Conservation (phyloP, 768 basidiomycete species). For the Mycena olivaceomarginata region DNA sequence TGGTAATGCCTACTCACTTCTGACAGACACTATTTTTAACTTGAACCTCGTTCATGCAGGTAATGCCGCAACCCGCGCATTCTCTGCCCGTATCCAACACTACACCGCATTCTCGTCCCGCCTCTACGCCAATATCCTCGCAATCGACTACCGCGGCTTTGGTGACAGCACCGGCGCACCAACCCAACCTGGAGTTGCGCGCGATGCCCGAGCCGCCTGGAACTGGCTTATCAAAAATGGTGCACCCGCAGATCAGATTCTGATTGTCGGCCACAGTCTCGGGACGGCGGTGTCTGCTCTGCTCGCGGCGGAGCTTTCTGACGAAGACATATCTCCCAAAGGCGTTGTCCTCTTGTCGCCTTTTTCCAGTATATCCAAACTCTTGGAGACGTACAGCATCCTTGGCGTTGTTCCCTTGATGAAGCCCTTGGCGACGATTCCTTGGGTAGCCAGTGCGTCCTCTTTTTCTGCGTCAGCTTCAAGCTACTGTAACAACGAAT, state of each 20-base stretch:
- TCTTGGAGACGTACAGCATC: conserved; percentile 82
- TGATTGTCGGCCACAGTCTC: conserved; percentile 84
- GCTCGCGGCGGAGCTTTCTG: conserved; percentile 67
- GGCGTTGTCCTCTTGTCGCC: conserved; percentile 76
- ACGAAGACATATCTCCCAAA: conserved; percentile 61
- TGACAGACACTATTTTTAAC: too few relatives aligned
- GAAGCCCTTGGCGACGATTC: conserved; percentile 80
- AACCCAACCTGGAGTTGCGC: conserved; percentile 81
- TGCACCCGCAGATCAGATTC: conserved; percentile 68
- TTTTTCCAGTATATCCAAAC: conserved; percentile 73
- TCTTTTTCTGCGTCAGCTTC: not conserved
- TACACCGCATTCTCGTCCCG: conserved; percentile 82
- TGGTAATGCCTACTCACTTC: too few relatives aligned
- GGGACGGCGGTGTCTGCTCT: conserved; percentile 81
- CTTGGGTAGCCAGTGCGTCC: conserved; percentile 77
- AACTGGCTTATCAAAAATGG: conserved; percentile 75
- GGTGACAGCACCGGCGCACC: conserved; percentile 91
- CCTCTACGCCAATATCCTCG: conserved; percentile 84
- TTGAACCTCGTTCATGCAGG: conserved; percentile 83
- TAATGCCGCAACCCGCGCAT: conserved; percentile 89
- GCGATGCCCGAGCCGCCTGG: conserved; percentile 87
- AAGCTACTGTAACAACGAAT: conserved; percentile 15
- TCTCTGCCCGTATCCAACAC: conserved; percentile 77
- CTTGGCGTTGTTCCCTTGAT: conserved; percentile 82
- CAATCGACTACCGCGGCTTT: conserved; percentile 95